Base-by-base conservation (phyloP, 805 yeast genomes). In the Zygosaccharomyces kombuchaensis region DNA sequence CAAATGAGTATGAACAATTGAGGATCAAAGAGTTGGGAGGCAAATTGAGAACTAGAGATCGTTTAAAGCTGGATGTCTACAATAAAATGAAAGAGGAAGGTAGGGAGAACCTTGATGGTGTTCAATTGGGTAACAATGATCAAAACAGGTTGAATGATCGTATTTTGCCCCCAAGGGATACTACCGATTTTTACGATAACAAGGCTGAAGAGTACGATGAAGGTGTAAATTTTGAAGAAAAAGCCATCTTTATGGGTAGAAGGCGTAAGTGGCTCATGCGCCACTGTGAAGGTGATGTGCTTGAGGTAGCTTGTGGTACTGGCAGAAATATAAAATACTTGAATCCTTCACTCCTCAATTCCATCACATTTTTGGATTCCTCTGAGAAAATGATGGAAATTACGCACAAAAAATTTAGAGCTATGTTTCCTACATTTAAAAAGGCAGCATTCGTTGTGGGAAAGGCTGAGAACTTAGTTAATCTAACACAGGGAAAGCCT, bases 271-370 rank as follows among this genome's bases (percentile, higher is more conserved):
- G 93, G 86, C 64, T 85, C 37, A 85, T 86, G 89, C 76, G 72
- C 30, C 85, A 84, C 50, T 76, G 83, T 40, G 69, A 72, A 47
- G 99, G 99, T 17, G 96, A 93, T 61, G 96, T 89, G 1, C 69
- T 93, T 46, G 99, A 93, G 65, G 93, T 91, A 9, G 84, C 97
- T 0, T 87, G 95, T 60, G 99, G 99, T 47, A 93, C 99, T 0
- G 98, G 99, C 6, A 76, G 98, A 65, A 93, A 93, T 62, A 76
- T 91, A 46, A 81, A 83, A 39, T 90, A 83, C 61, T 67, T 88
- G 55, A 75, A 82, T 43, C 76, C 81, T 16, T 72, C 76, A 1
- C 62, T 70, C 22, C 68, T 91, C 25, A 73, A 76, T 39, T 84
- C 96, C 0, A 76, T 87, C 31, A 91, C 98, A 0, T 87, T 86